phyloP scores from a whole-genome alignment of 2,329 filamentous ascomycete species.

The Sporothrix pallida region DNA sequence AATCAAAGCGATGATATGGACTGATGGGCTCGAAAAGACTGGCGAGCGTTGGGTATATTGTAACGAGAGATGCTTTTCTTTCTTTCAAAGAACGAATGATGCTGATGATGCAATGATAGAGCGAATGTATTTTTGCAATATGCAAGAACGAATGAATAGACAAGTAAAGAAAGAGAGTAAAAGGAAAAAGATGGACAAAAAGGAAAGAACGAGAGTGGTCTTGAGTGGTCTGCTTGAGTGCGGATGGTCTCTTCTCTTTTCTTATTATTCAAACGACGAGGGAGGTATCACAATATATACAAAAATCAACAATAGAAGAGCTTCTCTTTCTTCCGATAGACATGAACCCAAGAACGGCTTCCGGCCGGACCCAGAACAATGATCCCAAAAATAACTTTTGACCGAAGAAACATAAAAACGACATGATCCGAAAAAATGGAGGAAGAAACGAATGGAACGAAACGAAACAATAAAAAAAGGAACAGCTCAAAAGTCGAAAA shows the following conservation, averaged over 20 bases:
- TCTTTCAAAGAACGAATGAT: conserved; percentile 27
- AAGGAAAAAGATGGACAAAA: background rate
- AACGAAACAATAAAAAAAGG: conserved; percentile 13
- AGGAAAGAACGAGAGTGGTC: conserved; percentile 24
- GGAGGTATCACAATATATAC: conserved; percentile 22
- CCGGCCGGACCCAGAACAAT: background rate
- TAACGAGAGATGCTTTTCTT: background rate
- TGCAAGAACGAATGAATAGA: conserved; percentile 22
- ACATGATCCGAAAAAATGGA: background rate
- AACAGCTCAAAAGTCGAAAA: background rate
- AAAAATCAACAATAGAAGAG: background rate
- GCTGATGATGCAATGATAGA: background rate
- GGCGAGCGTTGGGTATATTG: background rate
- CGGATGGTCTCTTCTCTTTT: background rate
- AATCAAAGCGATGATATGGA: background rate
- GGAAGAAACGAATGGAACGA: background rate
- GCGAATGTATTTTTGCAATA: conserved; percentile 13
- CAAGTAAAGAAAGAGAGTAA: background rate
- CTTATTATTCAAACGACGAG: background rate
- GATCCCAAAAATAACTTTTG: conserved; percentile 24
- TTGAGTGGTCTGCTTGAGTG: background rate
- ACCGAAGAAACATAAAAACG: background rate
- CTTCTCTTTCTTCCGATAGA: background rate
- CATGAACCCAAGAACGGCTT: background rate
- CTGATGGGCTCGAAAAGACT: conserved; percentile 6